These are phyloP conservation scores for Mycena rebaudengoi DNA, from an alignment of 768 basidiomycete genomes.

Conservation along the genomic window DNA sequence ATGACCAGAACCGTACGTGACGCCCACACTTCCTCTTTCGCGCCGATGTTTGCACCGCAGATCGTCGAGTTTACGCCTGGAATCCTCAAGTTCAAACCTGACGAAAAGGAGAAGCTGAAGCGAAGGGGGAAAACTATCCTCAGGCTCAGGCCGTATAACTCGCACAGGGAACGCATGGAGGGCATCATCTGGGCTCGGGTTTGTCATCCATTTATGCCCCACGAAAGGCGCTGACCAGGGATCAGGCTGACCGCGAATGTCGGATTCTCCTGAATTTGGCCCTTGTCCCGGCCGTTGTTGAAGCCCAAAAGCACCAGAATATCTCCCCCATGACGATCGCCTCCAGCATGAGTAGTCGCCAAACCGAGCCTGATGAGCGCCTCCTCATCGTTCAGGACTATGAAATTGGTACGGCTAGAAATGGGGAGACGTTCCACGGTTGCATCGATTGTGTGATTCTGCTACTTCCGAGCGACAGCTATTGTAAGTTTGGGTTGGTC, in stretches of 20 bases:
- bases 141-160: not conserved
- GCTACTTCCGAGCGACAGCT: not conserved
- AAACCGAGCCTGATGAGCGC: not conserved
- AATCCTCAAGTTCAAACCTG: not conserved
- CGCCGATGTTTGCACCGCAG: not conserved
- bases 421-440: not conserved
- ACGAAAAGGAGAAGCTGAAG: not conserved
- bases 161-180: not conserved
- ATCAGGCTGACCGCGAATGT: not conserved
- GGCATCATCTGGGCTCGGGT: not conserved
- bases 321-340: not conserved
- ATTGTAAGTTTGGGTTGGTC: not conserved
- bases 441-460: not conserved
- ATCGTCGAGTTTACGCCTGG: not conserved
- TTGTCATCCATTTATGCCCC: not conserved
- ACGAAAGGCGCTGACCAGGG: not conserved
- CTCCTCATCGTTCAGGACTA: not conserved
- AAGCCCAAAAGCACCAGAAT: conserved; percentile 1
- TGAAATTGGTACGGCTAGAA: not conserved
- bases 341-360: not conserved
- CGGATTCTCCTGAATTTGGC: not conserved
- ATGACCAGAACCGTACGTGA: not conserved
- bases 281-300: not conserved
- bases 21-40: not conserved
- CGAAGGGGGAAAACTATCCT: not conserved